Evolutionary conservation across 345 rosid genomes (phyloP), one percentile per base, ranked within the genome.

Genomic region (Adansonia digitata): DNA sequence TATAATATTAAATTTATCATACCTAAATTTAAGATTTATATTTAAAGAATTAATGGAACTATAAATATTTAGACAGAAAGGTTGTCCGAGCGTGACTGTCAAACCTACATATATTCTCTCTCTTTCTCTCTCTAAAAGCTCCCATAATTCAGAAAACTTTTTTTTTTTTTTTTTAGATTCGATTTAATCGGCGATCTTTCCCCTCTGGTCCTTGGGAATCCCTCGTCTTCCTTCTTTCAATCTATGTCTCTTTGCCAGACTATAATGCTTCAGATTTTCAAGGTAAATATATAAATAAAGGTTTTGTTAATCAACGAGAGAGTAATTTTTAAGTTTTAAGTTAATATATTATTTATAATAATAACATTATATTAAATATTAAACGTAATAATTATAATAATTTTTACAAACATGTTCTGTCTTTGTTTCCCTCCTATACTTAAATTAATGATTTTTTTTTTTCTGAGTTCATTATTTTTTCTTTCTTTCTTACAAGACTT

Each of bases 81-180:
- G 74, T 82, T n/a, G 82, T 82, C 83, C 76, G 79, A 78, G 88
- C 80, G 87, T 78, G 88, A 87, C 87, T 83, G 88, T 86, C 91
- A 89, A 89, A 86, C 86, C 91, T 78, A 51, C 80, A 78, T 81
- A 81, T 84, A 85, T 88, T 87, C 84, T 82, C 85, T 80, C 82
- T 56, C 20, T 29, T 53, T 69, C 73, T 66, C 72, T 61, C 64
- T 75, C 69, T 2, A 52, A 71, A 63, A 51, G 3, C 77, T 73
- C 78, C 35, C 69, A 56, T 43, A 52, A 77, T 74, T 61, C 80
- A 73, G 75, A 7, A 67, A 45, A 45, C 53, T 48, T 4, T 10
- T n/a, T 1, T 6, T 45, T 45, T 73, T 29, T 49, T 56, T 65
- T 37, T 51, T 64, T 73, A 74, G 86, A 83, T 81, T 88, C 85